Base-by-base conservation (phyloP, 2,329 filamentous ascomycete genomes). In the Neofusicoccum kwambonambiense region DNA sequence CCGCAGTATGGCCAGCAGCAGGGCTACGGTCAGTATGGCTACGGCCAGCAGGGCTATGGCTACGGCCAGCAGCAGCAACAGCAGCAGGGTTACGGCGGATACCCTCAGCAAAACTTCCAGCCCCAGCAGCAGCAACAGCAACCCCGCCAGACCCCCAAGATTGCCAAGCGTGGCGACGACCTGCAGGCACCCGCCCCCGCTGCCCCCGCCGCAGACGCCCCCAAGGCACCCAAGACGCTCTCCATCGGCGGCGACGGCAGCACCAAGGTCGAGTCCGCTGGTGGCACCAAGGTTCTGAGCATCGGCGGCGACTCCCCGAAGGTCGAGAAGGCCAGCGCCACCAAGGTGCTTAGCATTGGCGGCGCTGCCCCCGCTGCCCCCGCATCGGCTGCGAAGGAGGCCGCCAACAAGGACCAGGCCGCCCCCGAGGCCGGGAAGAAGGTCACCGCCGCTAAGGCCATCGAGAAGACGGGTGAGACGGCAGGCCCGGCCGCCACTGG, bases 401-500 rank as follows among this genome's bases (percentile, higher is more conserved):
- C 72, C 54, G 71, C 74, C 22, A 77, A 78, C 58, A 75, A 76
- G n/a, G 76, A 80, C 68, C 77, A 77, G 68, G 71, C 70, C n/a
- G 77, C 74, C 12, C 78, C 88, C 2, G 89, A 91, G 69, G 89
- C 90, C 34, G 91, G 92, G 35, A 85, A 93, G 67, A 97, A 97
- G 80, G 89, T 90, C n/a, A 83, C 90, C 1, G 94, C 93, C 4
- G 83, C 87, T 58, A 97, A 97, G 80, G 93, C 94, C 9, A 92
- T 97, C 68, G 92, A 96, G 74, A 97, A 97, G 84, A 90, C 91
- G 0, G 91, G 93, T 63, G 89, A 93, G 75, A 83, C 86, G 62
- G 64, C 64, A 3, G 64, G 57, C 12, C 81, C 86, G 8, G 81
- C 84, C 51, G 80, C 81, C 58, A 67, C 70, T 22, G 92, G 92